These are phyloP conservation scores for Colletotrichum abscissum DNA, from an alignment of 2,329 filamentous ascomycete genomes.

Conservation along the genomic window DNA sequence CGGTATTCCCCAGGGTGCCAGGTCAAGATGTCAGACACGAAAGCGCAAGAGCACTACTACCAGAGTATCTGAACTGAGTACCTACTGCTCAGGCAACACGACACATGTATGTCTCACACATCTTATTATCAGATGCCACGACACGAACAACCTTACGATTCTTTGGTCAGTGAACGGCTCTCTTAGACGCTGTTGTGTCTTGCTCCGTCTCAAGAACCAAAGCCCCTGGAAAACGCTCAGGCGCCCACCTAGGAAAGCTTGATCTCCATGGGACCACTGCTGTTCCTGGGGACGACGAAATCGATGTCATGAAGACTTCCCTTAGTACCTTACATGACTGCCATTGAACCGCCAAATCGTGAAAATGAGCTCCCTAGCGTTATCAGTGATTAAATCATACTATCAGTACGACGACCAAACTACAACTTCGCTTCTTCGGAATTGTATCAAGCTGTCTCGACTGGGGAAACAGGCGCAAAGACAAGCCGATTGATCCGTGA, in stretches of 20 bases:
- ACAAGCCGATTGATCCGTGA: constrained; percentile 22
- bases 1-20: background rate
- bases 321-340: too few species aligned
- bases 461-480: background rate
- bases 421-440: background rate
- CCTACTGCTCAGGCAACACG: background rate
- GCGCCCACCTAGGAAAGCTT: constrained; percentile 22
- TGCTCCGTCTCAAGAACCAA: constrained; percentile 19
- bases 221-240: constrained; percentile 19
- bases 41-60: background rate
- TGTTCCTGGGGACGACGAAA: background rate
- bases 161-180: background rate
- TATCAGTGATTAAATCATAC: background rate
- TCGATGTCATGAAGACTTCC: background rate
- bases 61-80: too few species aligned
- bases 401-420: background rate
- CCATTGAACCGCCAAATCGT: background rate
- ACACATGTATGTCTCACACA: constrained; percentile 27
- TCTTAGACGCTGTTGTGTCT: constrained; percentile 4
- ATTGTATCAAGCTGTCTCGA: background rate
- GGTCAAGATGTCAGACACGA: constrained; percentile 9
- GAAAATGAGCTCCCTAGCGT: background rate
- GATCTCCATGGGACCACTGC: background rate
- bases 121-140: constrained; percentile 20
- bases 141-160: background rate